Conservation (phyloP, 345 rosid species). For the Hevea brasiliensis region DNA sequence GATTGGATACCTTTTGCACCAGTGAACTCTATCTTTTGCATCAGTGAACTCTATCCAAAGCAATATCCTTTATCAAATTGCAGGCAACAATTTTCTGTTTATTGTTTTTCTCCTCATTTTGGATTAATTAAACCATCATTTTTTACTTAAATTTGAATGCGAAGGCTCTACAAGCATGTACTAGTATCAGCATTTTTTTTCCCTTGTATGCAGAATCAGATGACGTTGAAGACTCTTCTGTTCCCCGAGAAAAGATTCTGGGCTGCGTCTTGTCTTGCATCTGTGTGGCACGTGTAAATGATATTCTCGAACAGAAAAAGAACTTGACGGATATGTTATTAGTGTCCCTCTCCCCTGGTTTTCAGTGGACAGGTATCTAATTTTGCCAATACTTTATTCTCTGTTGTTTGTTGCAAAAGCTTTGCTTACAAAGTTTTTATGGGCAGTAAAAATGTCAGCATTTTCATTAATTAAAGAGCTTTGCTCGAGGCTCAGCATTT, state of each 20-base stretch:
- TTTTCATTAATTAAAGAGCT: slow-evolving; percentile 70
- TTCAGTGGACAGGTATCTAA: slow-evolving; percentile 77
- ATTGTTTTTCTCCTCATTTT: background rate
- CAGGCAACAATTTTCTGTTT: background rate
- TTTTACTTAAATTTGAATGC: background rate
- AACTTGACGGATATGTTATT: slow-evolving; percentile 53
- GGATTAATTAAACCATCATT: no score
- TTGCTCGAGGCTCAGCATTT: slow-evolving; percentile 53
- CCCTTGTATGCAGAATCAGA: slow-evolving; percentile 55
- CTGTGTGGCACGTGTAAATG: slow-evolving; percentile 54
- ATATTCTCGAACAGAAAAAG: slow-evolving; percentile 52
- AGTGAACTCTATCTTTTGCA: background rate
- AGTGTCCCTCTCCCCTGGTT: slow-evolving; percentile 63
- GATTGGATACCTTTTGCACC: background rate
- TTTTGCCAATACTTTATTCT: slow-evolving; percentile 10
- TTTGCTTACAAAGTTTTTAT: slow-evolving; percentile 17
- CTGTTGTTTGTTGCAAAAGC: background rate
- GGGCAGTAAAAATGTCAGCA: slow-evolving; percentile 75
- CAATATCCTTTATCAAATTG: background rate
- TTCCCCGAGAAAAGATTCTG: slow-evolving; percentile 67
- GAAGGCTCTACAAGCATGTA: background rate
- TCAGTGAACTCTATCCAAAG: background rate
- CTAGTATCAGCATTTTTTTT: background rate
- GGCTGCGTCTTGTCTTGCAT: slow-evolving; percentile 66
- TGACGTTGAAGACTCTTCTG: slow-evolving; percentile 44